A percentile compares a stretch with the other conserved stretches of the same genome.
Evolutionary conservation across 371 early-diverging fungal genomes (phyloP).

Genomic region (Mucor lusitanicus): DNA sequence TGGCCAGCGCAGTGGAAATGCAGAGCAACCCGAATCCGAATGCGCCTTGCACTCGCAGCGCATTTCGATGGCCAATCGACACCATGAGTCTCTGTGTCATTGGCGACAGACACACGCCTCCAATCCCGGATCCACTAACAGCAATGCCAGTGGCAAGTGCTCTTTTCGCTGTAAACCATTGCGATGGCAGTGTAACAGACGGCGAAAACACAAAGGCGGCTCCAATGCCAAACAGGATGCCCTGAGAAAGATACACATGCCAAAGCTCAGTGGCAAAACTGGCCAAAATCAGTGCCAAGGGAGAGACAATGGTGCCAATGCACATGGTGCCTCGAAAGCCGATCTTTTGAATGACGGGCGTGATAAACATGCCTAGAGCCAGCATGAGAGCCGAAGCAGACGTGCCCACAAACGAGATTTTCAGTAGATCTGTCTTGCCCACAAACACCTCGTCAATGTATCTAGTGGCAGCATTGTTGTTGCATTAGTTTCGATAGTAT

Average conservation of each 20-base stretch:
- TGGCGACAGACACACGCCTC: conserved; percentile 69
- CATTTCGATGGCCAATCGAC: conserved; percentile 53
- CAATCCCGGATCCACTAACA: conserved; percentile 76
- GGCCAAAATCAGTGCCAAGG: conserved; percentile 55
- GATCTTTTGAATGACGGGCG: conserved; percentile 59
- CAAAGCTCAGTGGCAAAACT: conserved; percentile 59
- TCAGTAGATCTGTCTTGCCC: conserved; percentile 30
- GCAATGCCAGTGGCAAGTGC: conserved; percentile 81
- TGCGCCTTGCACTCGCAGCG: conserved; percentile 46
- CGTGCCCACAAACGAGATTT: conserved; percentile 60
- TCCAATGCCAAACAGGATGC: conserved; percentile 59
- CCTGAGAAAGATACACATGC: conserved; percentile 70
- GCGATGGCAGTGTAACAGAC: conserved; percentile 63
- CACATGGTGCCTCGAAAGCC: conserved; percentile 62
- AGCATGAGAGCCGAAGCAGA: conserved; percentile 48
- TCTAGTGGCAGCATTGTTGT: conserved; percentile 6
- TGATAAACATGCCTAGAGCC: conserved; percentile 59
- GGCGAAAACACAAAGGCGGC: conserved; percentile 61
- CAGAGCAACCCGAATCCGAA: conserved; percentile 39
- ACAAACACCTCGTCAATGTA: conserved; percentile 38
- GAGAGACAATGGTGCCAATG: conserved; percentile 56
- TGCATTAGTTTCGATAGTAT: background rate
- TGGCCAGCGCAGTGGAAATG: conserved; percentile 39
- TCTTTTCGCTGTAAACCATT: conserved; percentile 73
- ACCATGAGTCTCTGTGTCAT: conserved; percentile 56